Evolutionary conservation across 192 early-diverging fungal genomes (phyloP).

Genomic region (Rhizophagus clarus): DNA sequence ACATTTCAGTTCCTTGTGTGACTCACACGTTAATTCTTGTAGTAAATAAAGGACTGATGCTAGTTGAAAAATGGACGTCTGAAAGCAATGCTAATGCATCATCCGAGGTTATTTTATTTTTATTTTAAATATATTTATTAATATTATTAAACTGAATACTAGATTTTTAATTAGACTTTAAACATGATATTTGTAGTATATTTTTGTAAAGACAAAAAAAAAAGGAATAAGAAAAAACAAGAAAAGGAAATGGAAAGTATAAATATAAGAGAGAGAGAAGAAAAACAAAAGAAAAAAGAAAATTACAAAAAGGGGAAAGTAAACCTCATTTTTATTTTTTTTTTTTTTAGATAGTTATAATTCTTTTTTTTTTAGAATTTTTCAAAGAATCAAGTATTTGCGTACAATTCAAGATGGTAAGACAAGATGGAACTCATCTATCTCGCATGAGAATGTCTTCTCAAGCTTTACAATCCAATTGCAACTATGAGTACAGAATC

Average conservation of each 20-base stretch:
- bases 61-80: not conserved
- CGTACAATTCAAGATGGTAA: not conserved
- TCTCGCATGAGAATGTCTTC: not conserved
- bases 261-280: no score
- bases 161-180: no score
- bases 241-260: no score
- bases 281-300: no score
- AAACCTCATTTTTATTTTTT: no score
- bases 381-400: not conserved
- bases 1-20: not conserved
- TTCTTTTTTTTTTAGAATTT: not conserved
- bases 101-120: not conserved
- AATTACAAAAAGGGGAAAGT: no score
- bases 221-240: no score
- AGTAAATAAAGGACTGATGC: not conserved
- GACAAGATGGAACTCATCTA: slow-evolving; percentile 1
- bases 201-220: no score
- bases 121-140: not conserved
- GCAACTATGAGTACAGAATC: slow-evolving; percentile 2
- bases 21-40: not conserved
- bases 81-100: not conserved
- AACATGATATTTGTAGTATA: no score
- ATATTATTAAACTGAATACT: not conserved
- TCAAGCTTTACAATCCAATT: not conserved
- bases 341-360: no score